Conservation (phyloP, 2,329 filamentous ascomycete species). For the Talaromyces atroroseus region DNA sequence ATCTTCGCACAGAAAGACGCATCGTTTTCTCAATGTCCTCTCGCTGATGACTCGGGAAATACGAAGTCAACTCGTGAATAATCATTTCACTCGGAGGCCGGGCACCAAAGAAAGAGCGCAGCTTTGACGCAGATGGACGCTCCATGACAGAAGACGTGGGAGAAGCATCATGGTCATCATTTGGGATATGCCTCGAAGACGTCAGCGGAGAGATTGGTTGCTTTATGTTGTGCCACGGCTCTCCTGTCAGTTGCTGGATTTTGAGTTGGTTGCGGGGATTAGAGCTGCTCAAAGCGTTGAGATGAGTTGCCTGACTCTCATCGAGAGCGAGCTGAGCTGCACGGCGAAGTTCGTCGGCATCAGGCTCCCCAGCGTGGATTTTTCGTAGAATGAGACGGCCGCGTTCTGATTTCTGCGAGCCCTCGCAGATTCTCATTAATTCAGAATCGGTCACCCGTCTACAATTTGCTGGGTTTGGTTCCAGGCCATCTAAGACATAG, state of each 20-base stretch:
- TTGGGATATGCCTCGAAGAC: constrained; percentile 25
- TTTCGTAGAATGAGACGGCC: constrained; percentile 86
- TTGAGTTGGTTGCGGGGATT: constrained; percentile 80
- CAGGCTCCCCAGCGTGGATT: constrained; percentile 87
- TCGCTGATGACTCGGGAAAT: constrained; percentile 91
- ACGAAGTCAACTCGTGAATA: constrained; percentile 89
- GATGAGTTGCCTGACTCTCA: constrained; percentile 70
- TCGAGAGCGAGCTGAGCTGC: constrained; percentile 86
- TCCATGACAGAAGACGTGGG: constrained; percentile 13
- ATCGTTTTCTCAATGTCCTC: constrained; percentile 96
- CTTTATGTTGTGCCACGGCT: constrained; percentile 77
- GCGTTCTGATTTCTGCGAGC: constrained; percentile 75
- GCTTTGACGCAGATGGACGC: constrained; percentile 25
- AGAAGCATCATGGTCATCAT: constrained; percentile 25
- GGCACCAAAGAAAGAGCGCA: constrained; percentile 73
- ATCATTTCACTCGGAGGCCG: constrained; percentile 95
- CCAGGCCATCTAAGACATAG: constrained; percentile 80
- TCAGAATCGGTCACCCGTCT: constrained; percentile 80
- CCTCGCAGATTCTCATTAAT: constrained; percentile 84
- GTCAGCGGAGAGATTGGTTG: constrained; percentile 75
- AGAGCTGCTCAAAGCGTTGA: constrained; percentile 52
- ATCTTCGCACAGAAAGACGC: constrained; percentile 83
- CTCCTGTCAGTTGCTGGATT: constrained; percentile 82
- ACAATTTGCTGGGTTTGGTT: constrained; percentile 75
- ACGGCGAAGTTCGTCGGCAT: constrained; percentile 75